Conservation (phyloP, 2,329 filamentous ascomycete species). For the Botryotinia convoluta region DNA sequence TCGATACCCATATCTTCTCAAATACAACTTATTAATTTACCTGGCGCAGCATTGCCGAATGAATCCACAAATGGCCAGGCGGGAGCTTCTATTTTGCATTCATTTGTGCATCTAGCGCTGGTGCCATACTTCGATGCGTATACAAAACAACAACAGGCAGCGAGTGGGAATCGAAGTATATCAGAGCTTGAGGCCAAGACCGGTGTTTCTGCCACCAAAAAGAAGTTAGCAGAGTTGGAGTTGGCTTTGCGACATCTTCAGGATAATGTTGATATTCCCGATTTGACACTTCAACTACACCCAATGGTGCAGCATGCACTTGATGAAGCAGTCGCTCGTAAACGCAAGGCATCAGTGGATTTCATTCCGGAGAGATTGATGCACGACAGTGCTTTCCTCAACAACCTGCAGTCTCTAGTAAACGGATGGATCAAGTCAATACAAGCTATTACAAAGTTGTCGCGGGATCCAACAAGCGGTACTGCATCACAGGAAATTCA, state of each 20-base stretch:
- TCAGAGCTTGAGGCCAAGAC: constrained; percentile 88
- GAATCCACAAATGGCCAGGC: constrained; percentile 67
- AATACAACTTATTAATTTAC: constrained; percentile 89
- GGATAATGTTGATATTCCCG: constrained; percentile 97
- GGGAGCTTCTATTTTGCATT: constrained; percentile 73
- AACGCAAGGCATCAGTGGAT: constrained; percentile 71
- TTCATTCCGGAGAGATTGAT: constrained; percentile 73
- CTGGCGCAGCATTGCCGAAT: constrained; percentile 67
- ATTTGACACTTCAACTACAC: constrained; percentile 82
- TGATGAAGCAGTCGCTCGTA: constrained; percentile 68
- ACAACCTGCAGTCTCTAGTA: constrained; percentile 87
- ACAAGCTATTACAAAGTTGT: constrained; percentile 91
- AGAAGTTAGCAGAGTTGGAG: constrained; percentile 92
- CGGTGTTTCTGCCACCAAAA: constrained; percentile 94
- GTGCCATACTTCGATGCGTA: constrained; percentile 97
- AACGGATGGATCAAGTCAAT: constrained; percentile 99
- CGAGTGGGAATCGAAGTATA: constrained; percentile 65
- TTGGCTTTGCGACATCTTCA: constrained; percentile 87
- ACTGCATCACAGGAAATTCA: constrained; percentile 98
- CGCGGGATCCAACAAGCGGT: constrained; percentile 70
- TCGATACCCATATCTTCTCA: constrained; percentile 79
- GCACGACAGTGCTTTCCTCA: constrained; percentile 87
- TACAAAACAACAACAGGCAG: constrained; percentile 74
- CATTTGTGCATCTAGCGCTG: constrained; percentile 84
- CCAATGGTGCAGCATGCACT: constrained; percentile 83